Evolutionary conservation across 148 eudicot species (phyloP).

Genomic region (Simmondsia chinensis): DNA sequence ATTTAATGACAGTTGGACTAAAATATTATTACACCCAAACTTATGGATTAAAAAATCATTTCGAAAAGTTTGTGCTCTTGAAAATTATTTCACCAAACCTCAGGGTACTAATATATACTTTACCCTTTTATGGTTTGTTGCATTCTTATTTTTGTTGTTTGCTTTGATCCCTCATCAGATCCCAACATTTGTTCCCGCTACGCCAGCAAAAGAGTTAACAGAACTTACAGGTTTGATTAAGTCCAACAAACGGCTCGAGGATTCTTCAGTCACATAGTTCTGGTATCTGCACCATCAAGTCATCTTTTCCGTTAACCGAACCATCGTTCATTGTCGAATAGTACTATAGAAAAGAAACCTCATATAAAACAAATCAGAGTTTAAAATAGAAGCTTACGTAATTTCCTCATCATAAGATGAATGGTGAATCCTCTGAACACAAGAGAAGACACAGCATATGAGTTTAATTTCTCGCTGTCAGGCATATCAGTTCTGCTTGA

Average conservation of each 20-base stretch:
- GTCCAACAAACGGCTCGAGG: conserved; percentile 48
- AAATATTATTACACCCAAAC: too few relatives aligned
- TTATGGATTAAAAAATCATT: too few relatives aligned
- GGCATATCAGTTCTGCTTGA: conserved; percentile 1
- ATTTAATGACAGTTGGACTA: too few relatives aligned
- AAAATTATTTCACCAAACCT: too few relatives aligned
- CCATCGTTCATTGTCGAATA: too few relatives aligned
- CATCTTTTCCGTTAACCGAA: too few relatives aligned
- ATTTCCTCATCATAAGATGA: conserved; percentile 40
- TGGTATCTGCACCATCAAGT: conserved; percentile 58
- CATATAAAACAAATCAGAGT: background rate
- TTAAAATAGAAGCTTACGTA: conserved; percentile 32
- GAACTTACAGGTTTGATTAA: conserved; percentile 63
- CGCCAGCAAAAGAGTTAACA: conserved; percentile 10
- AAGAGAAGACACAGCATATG: conserved; percentile 21
- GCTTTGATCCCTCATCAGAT: too few relatives aligned
- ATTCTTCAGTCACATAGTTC: conserved; percentile 62
- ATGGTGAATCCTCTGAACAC: conserved; percentile 58
- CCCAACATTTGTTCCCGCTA: too few relatives aligned
- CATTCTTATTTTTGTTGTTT: too few relatives aligned
- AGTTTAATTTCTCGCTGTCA: conserved; percentile 16
- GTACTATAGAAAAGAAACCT: background rate
- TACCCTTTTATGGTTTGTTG: too few relatives aligned
- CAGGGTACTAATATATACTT: too few relatives aligned
- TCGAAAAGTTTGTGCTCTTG: too few relatives aligned